Evolutionary conservation across 1,139 yeast species (phyloP).

Genomic region (Candida labiduridarum): DNA sequence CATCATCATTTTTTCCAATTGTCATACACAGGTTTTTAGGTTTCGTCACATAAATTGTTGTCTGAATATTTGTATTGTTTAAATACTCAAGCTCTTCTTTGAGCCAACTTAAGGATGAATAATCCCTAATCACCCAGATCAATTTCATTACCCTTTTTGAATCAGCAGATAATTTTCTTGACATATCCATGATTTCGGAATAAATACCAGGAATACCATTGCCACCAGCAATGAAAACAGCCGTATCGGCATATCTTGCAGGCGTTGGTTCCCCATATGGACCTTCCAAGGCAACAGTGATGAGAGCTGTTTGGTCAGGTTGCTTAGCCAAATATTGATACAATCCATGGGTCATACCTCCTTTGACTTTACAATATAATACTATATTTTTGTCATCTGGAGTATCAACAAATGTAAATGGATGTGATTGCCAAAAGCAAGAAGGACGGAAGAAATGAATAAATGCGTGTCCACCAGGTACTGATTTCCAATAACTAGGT

Average conservation of each 20-base stretch:
- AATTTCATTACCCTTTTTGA: constrained; percentile 21
- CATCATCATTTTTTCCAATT: constrained; percentile 6
- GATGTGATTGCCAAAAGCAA: constrained; percentile 49
- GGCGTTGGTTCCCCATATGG: constrained; percentile 41
- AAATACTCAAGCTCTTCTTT: constrained; percentile 32
- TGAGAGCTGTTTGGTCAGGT: constrained; percentile 27
- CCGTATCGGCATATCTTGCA: constrained; percentile 31
- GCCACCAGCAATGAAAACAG: constrained; percentile 46
- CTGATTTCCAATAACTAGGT: constrained; percentile 42
- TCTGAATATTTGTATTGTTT: constrained; percentile 25
- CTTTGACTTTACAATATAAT: constrained; percentile 37
- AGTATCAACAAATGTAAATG: constrained; percentile 38
- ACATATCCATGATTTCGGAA: constrained; percentile 36
- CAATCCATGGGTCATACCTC: constrained; percentile 40
- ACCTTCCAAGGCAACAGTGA: constrained; percentile 43
- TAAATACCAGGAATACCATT: constrained; percentile 48
- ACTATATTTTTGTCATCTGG: constrained; percentile 24
- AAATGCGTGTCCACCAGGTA: constrained; percentile 57
- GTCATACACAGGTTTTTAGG: constrained; percentile 21
- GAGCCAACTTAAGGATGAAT: constrained; percentile 36
- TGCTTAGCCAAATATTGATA: too few relatives aligned
- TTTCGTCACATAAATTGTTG: constrained; percentile 35
- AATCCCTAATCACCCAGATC: constrained; percentile 31
- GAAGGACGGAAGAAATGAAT: constrained; percentile 43
- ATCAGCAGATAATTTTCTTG: constrained; percentile 26